Evolutionary conservation across 2,329 filamentous ascomycete species (phyloP).

Genomic region (Phoma herbarum): DNA sequence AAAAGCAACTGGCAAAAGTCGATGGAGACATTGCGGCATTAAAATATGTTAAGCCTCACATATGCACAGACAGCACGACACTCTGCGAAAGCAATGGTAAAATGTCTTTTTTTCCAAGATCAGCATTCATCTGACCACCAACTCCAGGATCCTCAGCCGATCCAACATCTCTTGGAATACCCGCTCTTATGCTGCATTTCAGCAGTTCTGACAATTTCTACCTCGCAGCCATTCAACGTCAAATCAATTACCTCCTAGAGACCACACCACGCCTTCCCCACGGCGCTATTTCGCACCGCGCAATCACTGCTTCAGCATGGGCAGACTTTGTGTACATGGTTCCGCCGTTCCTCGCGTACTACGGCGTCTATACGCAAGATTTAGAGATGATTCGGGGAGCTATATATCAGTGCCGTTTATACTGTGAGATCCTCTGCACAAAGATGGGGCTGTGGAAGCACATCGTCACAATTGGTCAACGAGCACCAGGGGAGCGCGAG

Average conservation of each 20-base stretch:
- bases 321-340: constrained; percentile 61
- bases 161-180: constrained; percentile 57
- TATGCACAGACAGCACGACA: constrained; percentile 38
- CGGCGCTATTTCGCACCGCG: constrained; percentile 60
- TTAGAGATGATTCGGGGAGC: constrained; percentile 48
- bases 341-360: constrained; percentile 60
- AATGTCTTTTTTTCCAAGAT: not conserved
- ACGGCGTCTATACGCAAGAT: constrained; percentile 52
- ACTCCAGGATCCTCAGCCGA: constrained; percentile 51
- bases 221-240: constrained; percentile 51
- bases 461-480: constrained; percentile 49
- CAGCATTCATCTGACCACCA: not conserved
- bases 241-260: constrained; percentile 54
- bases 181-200: constrained; percentile 56
- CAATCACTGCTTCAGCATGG: constrained; percentile 56
- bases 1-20: constrained; percentile 33
- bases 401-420: constrained; percentile 53
- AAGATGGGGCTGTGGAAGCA: constrained; percentile 56
- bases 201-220: constrained; percentile 39
- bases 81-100: constrained; percentile 49
- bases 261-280: constrained; percentile 55
- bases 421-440: constrained; percentile 52
- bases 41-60: constrained; percentile 48
- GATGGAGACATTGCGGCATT: constrained; percentile 40
- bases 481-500: not conserved